These are phyloP conservation scores for Arachis monticola DNA, from an alignment of 331 rosid species.

Conservation along the genomic window DNA sequence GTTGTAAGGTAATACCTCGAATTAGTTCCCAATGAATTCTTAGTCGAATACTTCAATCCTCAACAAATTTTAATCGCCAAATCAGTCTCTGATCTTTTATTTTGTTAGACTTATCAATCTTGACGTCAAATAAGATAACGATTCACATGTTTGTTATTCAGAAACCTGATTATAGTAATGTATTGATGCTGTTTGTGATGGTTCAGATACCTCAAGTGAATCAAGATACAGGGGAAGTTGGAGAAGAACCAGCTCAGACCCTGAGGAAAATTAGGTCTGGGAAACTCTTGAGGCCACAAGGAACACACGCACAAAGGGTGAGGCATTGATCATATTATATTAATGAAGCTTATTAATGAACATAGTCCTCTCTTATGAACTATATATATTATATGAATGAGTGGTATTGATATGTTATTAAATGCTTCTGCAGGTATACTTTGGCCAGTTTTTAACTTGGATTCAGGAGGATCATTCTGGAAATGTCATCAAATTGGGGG, in stretches of 20 bases:
- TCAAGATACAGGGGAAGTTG: conserved; percentile 71
- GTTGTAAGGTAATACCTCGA: conserved; percentile 65
- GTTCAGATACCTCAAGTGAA: conserved; percentile 70
- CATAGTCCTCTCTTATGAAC: conserved; percentile 15
- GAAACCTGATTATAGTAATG: background rate
- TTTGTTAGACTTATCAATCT: no score
- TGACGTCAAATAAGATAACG: no score
- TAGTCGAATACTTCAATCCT: no score
- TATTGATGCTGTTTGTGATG: conserved; percentile 34
- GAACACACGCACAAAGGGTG: conserved; percentile 63
- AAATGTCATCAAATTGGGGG: conserved; percentile 58
- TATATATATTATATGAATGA: conserved; percentile 25
- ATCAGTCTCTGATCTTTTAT: no score
- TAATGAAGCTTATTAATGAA: conserved; percentile 20
- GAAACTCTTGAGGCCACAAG: conserved; percentile 62
- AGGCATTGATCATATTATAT: conserved; percentile 34
- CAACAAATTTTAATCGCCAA: no score
- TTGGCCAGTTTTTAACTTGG: conserved; percentile 87
- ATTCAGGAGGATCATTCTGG: conserved; percentile 54
- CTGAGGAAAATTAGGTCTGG: conserved; percentile 67
- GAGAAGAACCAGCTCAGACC: conserved; percentile 66
- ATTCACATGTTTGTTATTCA: background rate
- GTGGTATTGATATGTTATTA: background rate
- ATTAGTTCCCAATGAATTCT: no score
- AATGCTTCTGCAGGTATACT: conserved; percentile 64